Conservation (phyloP, 2,329 filamentous ascomycete genomes). For the Blumeriella jaapii region DNA sequence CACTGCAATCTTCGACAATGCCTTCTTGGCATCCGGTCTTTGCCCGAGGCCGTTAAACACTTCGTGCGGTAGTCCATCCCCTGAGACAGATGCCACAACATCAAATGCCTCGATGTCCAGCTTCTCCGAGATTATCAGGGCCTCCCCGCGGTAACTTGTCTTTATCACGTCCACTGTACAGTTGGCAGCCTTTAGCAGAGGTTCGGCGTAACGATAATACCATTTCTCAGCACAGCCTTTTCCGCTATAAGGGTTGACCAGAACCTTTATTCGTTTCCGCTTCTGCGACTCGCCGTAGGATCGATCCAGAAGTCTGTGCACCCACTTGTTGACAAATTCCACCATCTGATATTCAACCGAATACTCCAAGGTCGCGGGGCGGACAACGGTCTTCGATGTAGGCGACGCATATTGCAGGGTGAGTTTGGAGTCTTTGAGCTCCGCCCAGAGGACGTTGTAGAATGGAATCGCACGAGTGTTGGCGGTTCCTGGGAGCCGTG, state of each 20-base stretch:
- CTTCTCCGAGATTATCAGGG: slow-evolving; percentile 60
- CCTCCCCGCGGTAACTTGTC: slow-evolving; percentile 66
- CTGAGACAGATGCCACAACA: slow-evolving; percentile 78
- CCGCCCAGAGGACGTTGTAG: slow-evolving; percentile 77
- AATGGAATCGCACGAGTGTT: slow-evolving; percentile 51
- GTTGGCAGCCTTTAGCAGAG: slow-evolving; percentile 70
- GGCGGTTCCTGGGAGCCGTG: slow-evolving; percentile 17
- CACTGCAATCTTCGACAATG: slow-evolving; percentile 67
- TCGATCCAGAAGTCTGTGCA: slow-evolving; percentile 49
- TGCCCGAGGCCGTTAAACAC: slow-evolving; percentile 86
- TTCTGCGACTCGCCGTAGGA: slow-evolving; percentile 61
- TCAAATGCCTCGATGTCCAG: slow-evolving; percentile 74
- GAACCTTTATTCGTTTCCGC: slow-evolving; percentile 69
- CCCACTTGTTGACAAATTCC: slow-evolving; percentile 37
- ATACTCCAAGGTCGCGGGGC: slow-evolving; percentile 50
- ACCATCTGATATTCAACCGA: slow-evolving; percentile 31
- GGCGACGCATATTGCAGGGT: slow-evolving; percentile 62
- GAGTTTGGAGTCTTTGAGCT: slow-evolving; percentile 47
- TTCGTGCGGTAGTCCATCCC: slow-evolving; percentile 84
- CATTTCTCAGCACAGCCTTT: slow-evolving; percentile 63
- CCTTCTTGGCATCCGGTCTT: slow-evolving; percentile 61
- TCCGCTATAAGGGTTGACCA: slow-evolving; percentile 86
- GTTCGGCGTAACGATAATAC: slow-evolving; percentile 66
- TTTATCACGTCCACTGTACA: slow-evolving; percentile 64
- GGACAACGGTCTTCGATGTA: slow-evolving; percentile 46